Percentiles rank a stretch among this genome's conserved stretches.
Conservation (phyloP, 306 rosid species). For the Casuarina cunninghamiana region DNA sequence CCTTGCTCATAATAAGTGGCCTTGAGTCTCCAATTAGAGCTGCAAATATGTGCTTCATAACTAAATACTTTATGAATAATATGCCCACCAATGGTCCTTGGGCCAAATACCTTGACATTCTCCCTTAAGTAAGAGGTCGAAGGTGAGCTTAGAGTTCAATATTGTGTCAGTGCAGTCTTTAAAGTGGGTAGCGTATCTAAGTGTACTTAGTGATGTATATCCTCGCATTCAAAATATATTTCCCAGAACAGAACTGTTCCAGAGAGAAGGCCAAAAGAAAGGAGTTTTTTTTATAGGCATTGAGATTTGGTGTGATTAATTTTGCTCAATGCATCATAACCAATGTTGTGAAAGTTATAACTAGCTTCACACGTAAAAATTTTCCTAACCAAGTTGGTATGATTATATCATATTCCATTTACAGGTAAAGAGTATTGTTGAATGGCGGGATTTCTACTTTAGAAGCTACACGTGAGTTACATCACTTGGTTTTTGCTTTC, state of each 20-base stretch:
- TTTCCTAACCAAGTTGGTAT: not conserved
- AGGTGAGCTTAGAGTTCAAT: not conserved
- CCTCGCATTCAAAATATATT: not conserved
- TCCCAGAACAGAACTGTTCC: not conserved
- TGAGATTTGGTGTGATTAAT: not conserved
- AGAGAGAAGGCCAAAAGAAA: too few relatives aligned
- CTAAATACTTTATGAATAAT: not conserved
- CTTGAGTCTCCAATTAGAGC: not conserved
- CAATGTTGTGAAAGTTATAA: too few relatives aligned
- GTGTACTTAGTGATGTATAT: not conserved
- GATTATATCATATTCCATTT: slow-evolving; percentile 20
- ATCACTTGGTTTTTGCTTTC: slow-evolving; percentile 17
- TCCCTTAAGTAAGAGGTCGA: not conserved
- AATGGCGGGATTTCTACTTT: slow-evolving; percentile 86
- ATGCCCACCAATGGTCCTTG: not conserved
- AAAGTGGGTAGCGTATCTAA: not conserved
- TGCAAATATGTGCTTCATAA: not conserved
- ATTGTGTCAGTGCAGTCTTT: not conserved
- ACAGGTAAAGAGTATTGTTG: slow-evolving; percentile 91
- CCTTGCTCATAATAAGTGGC: not conserved
- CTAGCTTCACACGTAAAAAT: not conserved
- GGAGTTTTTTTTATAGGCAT: not conserved
- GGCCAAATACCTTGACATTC: not conserved
- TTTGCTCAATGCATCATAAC: not conserved
- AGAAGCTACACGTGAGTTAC: slow-evolving; percentile 73